phyloP scores from a whole-genome alignment of 1,284 basidiomycete species.

The Hortiboletus rubellus region DNA sequence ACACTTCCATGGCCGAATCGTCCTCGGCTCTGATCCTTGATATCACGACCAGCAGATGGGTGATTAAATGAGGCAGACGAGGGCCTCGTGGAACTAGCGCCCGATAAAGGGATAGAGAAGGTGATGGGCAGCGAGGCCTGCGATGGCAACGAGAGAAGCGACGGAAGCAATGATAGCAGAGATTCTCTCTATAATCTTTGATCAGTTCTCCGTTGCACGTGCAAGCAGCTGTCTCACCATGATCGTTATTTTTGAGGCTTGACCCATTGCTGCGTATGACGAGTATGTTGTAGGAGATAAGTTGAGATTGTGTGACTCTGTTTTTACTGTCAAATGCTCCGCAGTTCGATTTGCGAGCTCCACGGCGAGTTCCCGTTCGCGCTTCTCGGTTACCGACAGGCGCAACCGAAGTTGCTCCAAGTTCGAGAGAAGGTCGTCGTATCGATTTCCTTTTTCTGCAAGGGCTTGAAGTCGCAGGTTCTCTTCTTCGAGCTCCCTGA shows the following conservation, averaged over 20 bases:
- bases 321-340: slow-evolving; percentile 47
- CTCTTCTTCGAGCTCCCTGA: slow-evolving; percentile 70
- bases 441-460: slow-evolving; percentile 41
- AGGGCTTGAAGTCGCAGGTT: slow-evolving; percentile 66
- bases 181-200: slow-evolving; percentile 48
- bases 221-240: slow-evolving; percentile 52
- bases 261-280: slow-evolving; percentile 43
- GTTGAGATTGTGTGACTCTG: slow-evolving; percentile 51
- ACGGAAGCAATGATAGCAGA: slow-evolving; percentile 69
- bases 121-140: slow-evolving; percentile 52
- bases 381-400: slow-evolving; percentile 61
- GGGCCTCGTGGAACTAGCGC: slow-evolving; percentile 39
- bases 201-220: slow-evolving; percentile 20
- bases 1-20: slow-evolving; percentile 40
- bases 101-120: slow-evolving; percentile 52
- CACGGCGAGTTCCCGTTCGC: slow-evolving; percentile 62
- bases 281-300: slow-evolving; percentile 43
- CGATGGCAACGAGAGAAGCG: slow-evolving; percentile 65
- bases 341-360: slow-evolving; percentile 50
- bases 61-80: slow-evolving; percentile 52
- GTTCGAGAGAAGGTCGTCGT: slow-evolving; percentile 51
- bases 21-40: slow-evolving; percentile 59
- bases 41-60: slow-evolving; percentile 52
- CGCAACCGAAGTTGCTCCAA: slow-evolving; percentile 65
- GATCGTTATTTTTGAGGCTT: slow-evolving; percentile 63